A percentile compares a stretch with the other conserved stretches of the same genome.
Conservation (phyloP, 148 eudicot genomes). For the Heliosperma pusillum region DNA sequence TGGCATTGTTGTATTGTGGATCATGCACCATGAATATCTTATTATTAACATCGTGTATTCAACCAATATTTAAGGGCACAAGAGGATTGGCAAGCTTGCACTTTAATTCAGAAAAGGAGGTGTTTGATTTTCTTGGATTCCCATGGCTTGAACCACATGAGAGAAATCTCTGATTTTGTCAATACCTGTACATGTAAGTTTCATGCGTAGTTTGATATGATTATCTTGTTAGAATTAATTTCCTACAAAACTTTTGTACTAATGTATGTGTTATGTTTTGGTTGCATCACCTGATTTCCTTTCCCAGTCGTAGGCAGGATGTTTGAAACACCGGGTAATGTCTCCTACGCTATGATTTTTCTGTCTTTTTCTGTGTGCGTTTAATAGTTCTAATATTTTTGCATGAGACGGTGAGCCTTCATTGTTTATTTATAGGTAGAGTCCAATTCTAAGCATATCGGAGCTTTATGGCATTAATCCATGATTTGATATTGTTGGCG, state of each 20-base stretch:
- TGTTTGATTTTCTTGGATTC: conserved; percentile 84
- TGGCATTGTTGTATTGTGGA: neutral
- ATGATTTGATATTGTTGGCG: neutral
- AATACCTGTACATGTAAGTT: conserved; percentile 10
- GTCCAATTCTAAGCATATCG: too few species aligned
- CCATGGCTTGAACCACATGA: conserved; percentile 86
- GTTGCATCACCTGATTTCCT: too few species aligned
- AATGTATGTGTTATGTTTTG: too few species aligned
- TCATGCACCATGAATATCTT: neutral
- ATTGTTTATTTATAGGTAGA: too few species aligned
- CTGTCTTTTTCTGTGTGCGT: too few species aligned
- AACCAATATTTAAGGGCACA: conserved; percentile 40
- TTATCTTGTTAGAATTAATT: neutral
- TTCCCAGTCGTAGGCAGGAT: too few species aligned
- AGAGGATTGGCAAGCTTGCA: conserved; percentile 60
- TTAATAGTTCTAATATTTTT: too few species aligned
- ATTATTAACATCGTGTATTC: neutral
- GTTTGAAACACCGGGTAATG: too few species aligned
- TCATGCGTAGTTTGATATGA: neutral
- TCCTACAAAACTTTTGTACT: too few species aligned
- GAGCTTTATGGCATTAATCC: too few species aligned
- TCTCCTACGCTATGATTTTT: too few species aligned
- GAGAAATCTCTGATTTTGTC: conserved; percentile 55
- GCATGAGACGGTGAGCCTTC: too few species aligned
- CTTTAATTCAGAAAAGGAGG: conserved; percentile 77